Evolutionary conservation across 345 rosid genomes (phyloP), one percentile per base, ranked within the genome.

Genomic region (Salix suchowensis): DNA sequence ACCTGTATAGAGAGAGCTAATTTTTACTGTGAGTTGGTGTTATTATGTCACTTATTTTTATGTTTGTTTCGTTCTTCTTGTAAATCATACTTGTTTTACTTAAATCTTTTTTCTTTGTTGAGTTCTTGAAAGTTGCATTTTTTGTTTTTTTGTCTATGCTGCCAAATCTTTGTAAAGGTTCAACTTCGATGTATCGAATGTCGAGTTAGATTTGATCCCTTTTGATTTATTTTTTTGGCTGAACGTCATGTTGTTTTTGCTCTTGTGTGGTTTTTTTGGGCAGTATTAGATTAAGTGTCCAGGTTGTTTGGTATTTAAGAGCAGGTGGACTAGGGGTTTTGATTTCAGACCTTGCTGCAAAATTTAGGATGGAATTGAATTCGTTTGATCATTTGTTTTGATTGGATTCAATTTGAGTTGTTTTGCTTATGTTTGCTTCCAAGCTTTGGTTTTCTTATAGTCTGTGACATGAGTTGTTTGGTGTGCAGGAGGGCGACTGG

Each of bases 11-110:
- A 64, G 34, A 28, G 39, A 68, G 7, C 77, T 79, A 55, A 78
- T 73, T 73, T 75, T 3, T 64, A 72, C 80, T 54, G 92, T 89
- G 77, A 84, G 89, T 77, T 55, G 7, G 30, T 70, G 67, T 6
- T 39, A 16, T 11, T 54, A 55, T 6, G 5, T 28, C 30, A 48
- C 23, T 30, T 4, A 10, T 36, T 42, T 14, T 55, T 65, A 54
- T 23, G 14, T 4, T 5, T 7, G 18, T 37, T 46, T 65, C 58
- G 4, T 18, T 0, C 18, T 71, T 5, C 16, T 34, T 36, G 62
- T 64, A 66, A 68, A 84, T 75, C 74, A 14, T 42, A 42, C 46
- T 78, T 37, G 24, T 36, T 44, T 77, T 4, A 44, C 67, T 13
- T 40, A 32, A 67, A 71, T 26, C 26, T 18, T 75, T 70, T 10